Evolutionary conservation across 192 early-diverging fungal species (phyloP), one percentile per base, ranked within the genome.

Genomic region (Cetraspora pellucida): DNA sequence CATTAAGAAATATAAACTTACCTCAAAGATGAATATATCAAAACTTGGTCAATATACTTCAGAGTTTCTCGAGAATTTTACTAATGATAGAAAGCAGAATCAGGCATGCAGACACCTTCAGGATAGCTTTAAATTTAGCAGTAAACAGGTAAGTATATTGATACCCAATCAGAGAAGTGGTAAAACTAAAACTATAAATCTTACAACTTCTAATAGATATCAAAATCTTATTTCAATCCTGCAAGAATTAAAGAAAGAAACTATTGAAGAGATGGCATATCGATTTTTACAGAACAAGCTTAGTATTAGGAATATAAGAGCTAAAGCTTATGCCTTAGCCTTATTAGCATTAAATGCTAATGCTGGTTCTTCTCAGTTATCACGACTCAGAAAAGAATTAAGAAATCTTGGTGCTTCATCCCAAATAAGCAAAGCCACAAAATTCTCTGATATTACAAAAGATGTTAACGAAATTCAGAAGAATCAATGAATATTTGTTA

Each of bases 1-100:
- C 44, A 43, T 69, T n/a, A 37, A 63, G 19, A 69, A 69, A 69
- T 69, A 69, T 43, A 69, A 69, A 46, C 43, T 69, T 69, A 69
- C 5, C 25, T 49, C 17, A 5, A 21, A 69, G 44, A 69, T 46
- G 19, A 46, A 19, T 27, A 9, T 37, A 45, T 46, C 67, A 0
- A 21, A 69, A 2, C 44, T 69, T 46, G 46, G 2, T 69, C 67
- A 45, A 27, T 69, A 69, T 69, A 45, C 67, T 19, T 69, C 44
- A 19, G 19, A 69, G 67, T 46, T 69, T 11, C 67, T 69, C 25
- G 45, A 69, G 14, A 43, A 69, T 23, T 5, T 69, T 69, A 57
- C 70, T 13, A 52, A 72, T 58, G 28, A 57, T 55, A 37, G 16
- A 31, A 72, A 72, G 28, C 52, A 52, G 70, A 31, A 57, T 57